These are phyloP conservation scores for Termitomyces sp. DNA, from an alignment of 768 basidiomycete genomes.

Conservation along the genomic window DNA sequence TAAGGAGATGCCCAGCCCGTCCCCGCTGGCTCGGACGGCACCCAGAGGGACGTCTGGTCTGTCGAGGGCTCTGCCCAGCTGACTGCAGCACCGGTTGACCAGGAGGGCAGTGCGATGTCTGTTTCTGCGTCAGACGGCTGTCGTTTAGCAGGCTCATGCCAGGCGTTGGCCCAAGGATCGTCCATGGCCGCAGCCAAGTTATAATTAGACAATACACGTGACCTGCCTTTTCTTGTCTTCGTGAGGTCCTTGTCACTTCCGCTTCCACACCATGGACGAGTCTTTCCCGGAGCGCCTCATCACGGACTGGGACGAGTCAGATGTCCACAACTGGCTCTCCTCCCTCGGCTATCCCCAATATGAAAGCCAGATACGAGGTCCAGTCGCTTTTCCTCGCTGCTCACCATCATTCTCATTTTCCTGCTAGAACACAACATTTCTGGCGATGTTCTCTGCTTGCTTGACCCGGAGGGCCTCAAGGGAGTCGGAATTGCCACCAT, in stretches of 20 bases:
- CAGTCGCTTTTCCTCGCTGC: conserved; percentile 13
- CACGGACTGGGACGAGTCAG: conserved; percentile 69
- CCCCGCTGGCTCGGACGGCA: conserved; percentile 15
- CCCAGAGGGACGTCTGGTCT: conserved; percentile 41
- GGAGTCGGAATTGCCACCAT: conserved; percentile 86
- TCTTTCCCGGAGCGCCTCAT: conserved; percentile 36
- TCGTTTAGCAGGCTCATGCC: conserved; percentile 48
- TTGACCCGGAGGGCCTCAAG: conserved; percentile 83
- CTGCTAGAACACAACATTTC: conserved; percentile 83
- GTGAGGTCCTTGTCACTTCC: conserved; percentile 1
- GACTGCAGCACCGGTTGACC: conserved; percentile 44
- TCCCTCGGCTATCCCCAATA: conserved; percentile 84
- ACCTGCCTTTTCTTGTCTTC: background rate
- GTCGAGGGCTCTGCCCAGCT: conserved; percentile 49
- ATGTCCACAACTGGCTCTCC: conserved; percentile 78
- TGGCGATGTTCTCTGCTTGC: conserved; percentile 82
- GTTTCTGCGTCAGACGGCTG: conserved; percentile 38
- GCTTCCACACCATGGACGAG: conserved; percentile 30
- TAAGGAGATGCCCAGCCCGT: conserved; percentile 38
- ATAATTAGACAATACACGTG: conserved; percentile 12
- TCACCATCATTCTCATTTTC: conserved; percentile 14
- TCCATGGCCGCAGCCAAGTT: conserved; percentile 44
- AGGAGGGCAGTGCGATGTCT: conserved; percentile 56
- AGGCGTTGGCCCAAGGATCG: conserved; percentile 74
- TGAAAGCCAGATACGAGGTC: conserved; percentile 74